Evolutionary conservation across 2,329 filamentous ascomycete genomes (phyloP).

Genomic region (Aspergillus spinulosporus): DNA sequence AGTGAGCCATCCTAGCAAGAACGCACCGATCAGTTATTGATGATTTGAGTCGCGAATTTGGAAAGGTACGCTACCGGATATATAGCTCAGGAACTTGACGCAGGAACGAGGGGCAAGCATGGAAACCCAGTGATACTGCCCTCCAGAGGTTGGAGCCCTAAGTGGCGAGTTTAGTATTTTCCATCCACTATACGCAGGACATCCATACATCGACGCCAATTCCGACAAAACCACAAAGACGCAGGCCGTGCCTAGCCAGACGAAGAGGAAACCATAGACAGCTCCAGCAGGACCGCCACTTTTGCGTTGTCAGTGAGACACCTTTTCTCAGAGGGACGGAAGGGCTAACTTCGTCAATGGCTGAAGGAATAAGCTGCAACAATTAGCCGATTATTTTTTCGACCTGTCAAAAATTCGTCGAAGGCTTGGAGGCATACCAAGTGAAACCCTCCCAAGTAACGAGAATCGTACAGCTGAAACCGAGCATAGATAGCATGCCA

Average conservation of each 20-base stretch:
- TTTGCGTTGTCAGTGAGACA: not conserved
- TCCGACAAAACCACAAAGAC: slow-evolving; percentile 32
- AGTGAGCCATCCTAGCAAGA: slow-evolving; percentile 39
- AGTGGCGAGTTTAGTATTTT: no score
- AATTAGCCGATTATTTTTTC: not conserved
- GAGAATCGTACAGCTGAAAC: slow-evolving; percentile 27
- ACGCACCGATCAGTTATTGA: not conserved
- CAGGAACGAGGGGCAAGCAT: slow-evolving; percentile 40
- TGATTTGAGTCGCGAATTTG: not conserved
- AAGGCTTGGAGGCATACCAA: slow-evolving; percentile 7
- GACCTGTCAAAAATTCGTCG: not conserved
- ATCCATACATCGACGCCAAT: slow-evolving; percentile 33
- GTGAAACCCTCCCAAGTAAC: slow-evolving; percentile 26
- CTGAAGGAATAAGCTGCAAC: slow-evolving; percentile 11
- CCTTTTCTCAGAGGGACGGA: no score
- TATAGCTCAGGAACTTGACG: slow-evolving; percentile 42
- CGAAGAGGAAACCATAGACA: slow-evolving; percentile 35
- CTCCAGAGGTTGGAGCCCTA: slow-evolving; percentile 39
- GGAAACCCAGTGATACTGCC: slow-evolving; percentile 44
- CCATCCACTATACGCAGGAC: no score
- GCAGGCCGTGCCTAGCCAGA: slow-evolving; percentile 32
- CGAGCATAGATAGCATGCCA: slow-evolving; percentile 23
- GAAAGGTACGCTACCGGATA: slow-evolving; percentile 27
- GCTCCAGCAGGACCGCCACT: slow-evolving; percentile 38
- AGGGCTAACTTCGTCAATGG: slow-evolving; percentile 17